Evolutionary conservation across 2,329 filamentous ascomycete species (phyloP), one percentile per base, ranked within the genome.

Genomic region (Aquanectria penicillioides): DNA sequence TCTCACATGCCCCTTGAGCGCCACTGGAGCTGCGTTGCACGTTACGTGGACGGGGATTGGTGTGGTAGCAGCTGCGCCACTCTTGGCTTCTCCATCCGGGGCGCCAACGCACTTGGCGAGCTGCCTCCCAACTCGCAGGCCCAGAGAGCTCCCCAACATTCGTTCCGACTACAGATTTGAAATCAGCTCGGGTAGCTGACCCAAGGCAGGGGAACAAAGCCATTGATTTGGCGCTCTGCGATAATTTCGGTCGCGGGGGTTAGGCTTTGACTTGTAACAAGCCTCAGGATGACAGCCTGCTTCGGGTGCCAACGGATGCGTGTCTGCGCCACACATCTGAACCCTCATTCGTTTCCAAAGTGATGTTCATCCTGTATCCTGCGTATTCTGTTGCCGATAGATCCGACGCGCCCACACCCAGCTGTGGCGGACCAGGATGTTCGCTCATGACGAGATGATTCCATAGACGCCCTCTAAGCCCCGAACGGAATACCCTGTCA

Each of bases 51-150:
- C 36, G 6, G 22, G 43, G 56, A 68, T 67, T 66, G 59, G 65
- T 15, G 31, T 57, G 20, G 36, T 17, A 31, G 20, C 25, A 31
- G 64, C 74, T 75, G 74, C 73, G 74, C 74, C 74, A 75, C 72
- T 40, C 69, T 75, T 73, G 68, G 70, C 70, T 64, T 53, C 9
- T 31, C 34, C 38, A 37, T 52, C 49, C 38, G 15, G 28, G 33
- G 38, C 44, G 49, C 63, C 51, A 64, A 56, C 57, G 18, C 36
- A 50, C 57, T 63, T 59, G 53, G 64, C 43, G 37, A 28, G 25
- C 37, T 15, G 26, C 29, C 37, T 53, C 26, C 37, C 34, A 12
- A 29, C 29, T 36, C 28, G 17, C 20, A 33, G 31, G 41, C 28
- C 17, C 28, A 15, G 26, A 20, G 18, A 22, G 40, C 15, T 20